Conservation (phyloP, 1,284 basidiomycete genomes). For the Coniferiporia weirii region DNA sequence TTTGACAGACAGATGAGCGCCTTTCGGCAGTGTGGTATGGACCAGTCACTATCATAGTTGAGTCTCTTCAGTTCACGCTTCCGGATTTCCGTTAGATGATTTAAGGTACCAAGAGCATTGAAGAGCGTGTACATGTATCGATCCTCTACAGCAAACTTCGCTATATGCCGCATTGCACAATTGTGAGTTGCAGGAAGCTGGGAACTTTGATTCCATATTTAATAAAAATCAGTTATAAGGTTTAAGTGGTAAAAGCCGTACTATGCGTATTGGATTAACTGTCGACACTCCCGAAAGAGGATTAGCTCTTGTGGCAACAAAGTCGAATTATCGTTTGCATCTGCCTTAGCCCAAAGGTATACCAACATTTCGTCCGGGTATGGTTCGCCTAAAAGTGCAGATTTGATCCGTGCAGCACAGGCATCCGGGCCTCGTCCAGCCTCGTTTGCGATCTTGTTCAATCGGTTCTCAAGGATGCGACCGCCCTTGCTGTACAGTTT, state of each 20-base stretch:
- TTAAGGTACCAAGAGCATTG: background rate
- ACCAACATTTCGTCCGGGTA: background rate
- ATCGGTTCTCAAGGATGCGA: background rate
- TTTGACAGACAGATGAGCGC: background rate
- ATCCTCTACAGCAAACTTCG: background rate
- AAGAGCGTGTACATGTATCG: background rate
- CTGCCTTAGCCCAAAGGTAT: background rate
- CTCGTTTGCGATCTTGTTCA: background rate
- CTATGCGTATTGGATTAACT: background rate
- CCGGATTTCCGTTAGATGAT: background rate
- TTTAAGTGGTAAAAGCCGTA: background rate
- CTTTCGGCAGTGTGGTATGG: background rate
- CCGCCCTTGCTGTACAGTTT: background rate
- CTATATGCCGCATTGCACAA: background rate
- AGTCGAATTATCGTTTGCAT: background rate
- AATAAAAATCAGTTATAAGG: no score
- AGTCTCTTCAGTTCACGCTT: background rate
- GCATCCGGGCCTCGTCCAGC: background rate
- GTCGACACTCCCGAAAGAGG: background rate
- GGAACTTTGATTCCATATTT: background rate
- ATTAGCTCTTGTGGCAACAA: background rate
- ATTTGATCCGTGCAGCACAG: background rate
- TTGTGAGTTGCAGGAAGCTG: background rate
- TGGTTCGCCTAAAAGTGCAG: background rate
- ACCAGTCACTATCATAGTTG: background rate